Base-by-base conservation (phyloP, 1,139 yeast genomes). In the Sugiyamaella sp. region DNA sequence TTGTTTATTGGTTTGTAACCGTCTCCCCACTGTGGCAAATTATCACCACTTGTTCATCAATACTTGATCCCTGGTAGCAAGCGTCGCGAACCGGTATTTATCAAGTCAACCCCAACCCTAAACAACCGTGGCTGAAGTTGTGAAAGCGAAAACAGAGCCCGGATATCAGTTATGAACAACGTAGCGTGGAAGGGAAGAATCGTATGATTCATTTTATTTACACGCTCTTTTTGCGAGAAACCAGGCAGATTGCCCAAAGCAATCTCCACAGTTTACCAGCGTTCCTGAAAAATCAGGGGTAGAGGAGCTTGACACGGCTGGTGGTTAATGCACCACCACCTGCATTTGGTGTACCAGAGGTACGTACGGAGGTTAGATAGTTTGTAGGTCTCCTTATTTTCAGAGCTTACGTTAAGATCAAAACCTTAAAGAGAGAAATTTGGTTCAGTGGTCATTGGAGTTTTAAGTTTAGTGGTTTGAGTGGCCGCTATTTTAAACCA, bases 1-100 rank as follows among this genome's bases (percentile, higher is more conserved):
- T 65, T 44, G 22, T 54, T 41, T 22, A 24, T n/a, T 22, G 35
- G n/a, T 25, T 40, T 24, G 27, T 19, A 3, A n/a, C 10, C 17
- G 5, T 37, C 12, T 37, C 29, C 10, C 29, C 5, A 12, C 35
- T 29, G 8, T 6, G 14, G 35, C 35, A 29, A 29, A 5, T 25
- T 25, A 25, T 5, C 29, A 25, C 5, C 29, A 25, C 5, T 25
- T 25, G 10, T 25, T 25, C 29, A 6, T 25, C 29, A 10, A 25
- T 10, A 25, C n/a, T n/a, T n/a, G n/a, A n/a, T n/a, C n/a, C n/a
- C n/a, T n/a, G n/a, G n/a, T n/a, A n/a, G n/a, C n/a, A n/a, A n/a
- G n/a, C n/a, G n/a, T n/a, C n/a, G n/a, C n/a, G n/a, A n/a, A n/a
- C n/a, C n/a, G n/a, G n/a, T n/a, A n/a, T n/a, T n/a, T n/a, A n/a